These are phyloP conservation scores for Wilhelminamyces savonicus DNA, from an alignment of 805 yeast species.

Conservation along the genomic window DNA sequence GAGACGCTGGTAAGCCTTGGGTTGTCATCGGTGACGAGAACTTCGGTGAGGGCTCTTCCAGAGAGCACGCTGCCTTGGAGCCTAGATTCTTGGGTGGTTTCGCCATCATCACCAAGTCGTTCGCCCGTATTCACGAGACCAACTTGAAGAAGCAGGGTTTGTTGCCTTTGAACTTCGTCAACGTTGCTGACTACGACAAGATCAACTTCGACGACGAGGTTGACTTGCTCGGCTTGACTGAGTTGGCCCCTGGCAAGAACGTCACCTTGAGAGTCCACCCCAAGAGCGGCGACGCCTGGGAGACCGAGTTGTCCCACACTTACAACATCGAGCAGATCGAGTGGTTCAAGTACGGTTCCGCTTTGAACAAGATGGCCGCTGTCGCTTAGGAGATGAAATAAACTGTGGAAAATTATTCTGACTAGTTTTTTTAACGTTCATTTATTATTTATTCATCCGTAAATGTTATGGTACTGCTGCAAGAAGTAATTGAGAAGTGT, in stretches of 20 bases:
- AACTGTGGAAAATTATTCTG: too few species aligned
- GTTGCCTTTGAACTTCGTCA: conserved; percentile 89
- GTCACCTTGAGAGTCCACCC: conserved; percentile 71
- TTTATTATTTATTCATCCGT: too few species aligned
- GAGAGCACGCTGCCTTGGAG: conserved; percentile 99
- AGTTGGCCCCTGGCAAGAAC: conserved; percentile 90
- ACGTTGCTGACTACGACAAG: conserved; percentile 88
- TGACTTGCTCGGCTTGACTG: conserved; percentile 78
- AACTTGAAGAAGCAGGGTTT: conserved; percentile 99
- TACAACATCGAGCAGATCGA: conserved; percentile 95
- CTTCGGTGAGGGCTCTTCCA: conserved; percentile 99
- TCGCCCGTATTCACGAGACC: conserved; percentile 99
- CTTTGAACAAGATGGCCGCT: conserved; percentile 89
- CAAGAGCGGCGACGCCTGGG: conserved; percentile 76
- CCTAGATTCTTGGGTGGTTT: conserved; percentile 99
- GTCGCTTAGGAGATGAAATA: conserved; percentile 4
- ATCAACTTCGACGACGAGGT: conserved; percentile 86
- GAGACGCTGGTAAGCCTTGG: conserved; percentile 90
- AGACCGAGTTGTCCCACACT: conserved; percentile 89
- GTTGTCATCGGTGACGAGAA: conserved; percentile 98
- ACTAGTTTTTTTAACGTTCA: not conserved
- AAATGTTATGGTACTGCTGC: too few species aligned
- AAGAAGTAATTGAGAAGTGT: too few species aligned
- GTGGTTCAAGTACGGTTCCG: conserved; percentile 99
- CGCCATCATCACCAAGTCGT: conserved; percentile 95